Evolutionary conservation across 129 eudicot species (phyloP).

Genomic region (Kitagawia praeruptora): DNA sequence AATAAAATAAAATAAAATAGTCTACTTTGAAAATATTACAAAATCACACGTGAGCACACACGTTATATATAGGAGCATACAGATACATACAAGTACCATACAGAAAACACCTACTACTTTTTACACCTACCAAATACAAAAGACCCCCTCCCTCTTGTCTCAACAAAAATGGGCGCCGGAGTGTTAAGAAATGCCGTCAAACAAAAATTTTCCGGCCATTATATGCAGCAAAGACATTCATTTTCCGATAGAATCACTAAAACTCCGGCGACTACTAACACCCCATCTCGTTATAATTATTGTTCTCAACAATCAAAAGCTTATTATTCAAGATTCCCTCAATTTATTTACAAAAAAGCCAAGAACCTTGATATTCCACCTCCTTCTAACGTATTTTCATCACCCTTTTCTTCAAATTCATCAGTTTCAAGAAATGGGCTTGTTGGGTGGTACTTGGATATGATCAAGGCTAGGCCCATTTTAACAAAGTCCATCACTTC

Average conservation of each 20-base stretch:
- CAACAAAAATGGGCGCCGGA: constrained; percentile 18
- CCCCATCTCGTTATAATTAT: background rate
- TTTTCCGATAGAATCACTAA: constrained; percentile 12
- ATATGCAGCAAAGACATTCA: constrained; percentile 20
- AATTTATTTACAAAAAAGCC: constrained; percentile 19
- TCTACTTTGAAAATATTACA: too few species aligned
- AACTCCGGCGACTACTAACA: background rate
- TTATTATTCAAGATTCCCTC: constrained; percentile 25
- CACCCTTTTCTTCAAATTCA: constrained; percentile 20
- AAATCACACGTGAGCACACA: too few species aligned
- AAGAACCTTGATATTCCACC: constrained; percentile 25
- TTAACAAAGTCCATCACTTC: constrained; percentile 70
- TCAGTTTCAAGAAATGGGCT: constrained; percentile 21
- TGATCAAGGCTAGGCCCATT: constrained; percentile 68
- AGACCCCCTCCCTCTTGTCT: background rate
- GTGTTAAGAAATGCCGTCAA: constrained; percentile 21
- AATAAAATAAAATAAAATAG: too few species aligned
- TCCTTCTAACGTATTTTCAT: constrained; percentile 8
- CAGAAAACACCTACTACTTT: background rate
- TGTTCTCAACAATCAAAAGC: constrained; percentile 13
- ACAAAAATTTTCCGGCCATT: constrained; percentile 11
- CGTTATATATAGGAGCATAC: too few species aligned
- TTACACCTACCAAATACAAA: too few species aligned
- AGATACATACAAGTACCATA: too few species aligned
- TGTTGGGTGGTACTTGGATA: constrained; percentile 68